A percentile compares a stretch with the other conserved stretches of the same genome.
Conservation (phyloP, 306 rosid species). For the Rubus parviflorus region DNA sequence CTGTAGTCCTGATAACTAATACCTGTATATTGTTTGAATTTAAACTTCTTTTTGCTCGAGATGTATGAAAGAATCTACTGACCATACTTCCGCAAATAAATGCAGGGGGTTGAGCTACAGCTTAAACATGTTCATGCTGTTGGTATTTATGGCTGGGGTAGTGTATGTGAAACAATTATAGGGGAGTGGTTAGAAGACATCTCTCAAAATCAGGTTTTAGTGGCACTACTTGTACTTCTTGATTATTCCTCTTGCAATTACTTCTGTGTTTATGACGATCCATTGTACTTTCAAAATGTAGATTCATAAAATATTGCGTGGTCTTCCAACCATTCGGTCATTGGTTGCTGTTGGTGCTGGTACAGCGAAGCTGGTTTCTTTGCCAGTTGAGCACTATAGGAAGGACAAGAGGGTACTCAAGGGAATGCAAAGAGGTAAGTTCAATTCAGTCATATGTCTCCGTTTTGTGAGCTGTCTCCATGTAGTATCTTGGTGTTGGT, state of each 20-base stretch:
- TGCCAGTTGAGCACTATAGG: conserved; percentile 87
- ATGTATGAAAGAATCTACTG: conserved; percentile 21
- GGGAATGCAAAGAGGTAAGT: conserved; percentile 95
- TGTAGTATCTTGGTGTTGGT: neutral
- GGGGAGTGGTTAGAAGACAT: conserved; percentile 97
- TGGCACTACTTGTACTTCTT: conserved; percentile 22
- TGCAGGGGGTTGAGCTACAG: conserved; percentile 86
- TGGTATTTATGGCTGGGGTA: conserved; percentile 95
- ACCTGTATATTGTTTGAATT: neutral
- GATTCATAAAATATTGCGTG: conserved; percentile 79
- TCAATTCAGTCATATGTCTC: conserved; percentile 1
- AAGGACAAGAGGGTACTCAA: conserved; percentile 87
- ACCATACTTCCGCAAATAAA: conserved; percentile 30
- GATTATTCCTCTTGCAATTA: conserved; percentile 26
- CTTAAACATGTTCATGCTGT: conserved; percentile 83
- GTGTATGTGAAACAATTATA: conserved; percentile 73
- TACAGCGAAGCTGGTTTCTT: conserved; percentile 85
- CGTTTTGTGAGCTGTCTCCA: neutral
- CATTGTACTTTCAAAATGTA: conserved; percentile 29
- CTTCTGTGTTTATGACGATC: conserved; percentile 11
- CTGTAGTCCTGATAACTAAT: neutral
- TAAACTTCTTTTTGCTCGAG: conserved; percentile 10
- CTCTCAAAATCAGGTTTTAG: conserved; percentile 84
- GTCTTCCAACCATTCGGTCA: conserved; percentile 84
- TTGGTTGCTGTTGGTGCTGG: conserved; percentile 80